phyloP scores from a whole-genome alignment of 768 basidiomycete species.

The Glaciozyma martinii region DNA sequence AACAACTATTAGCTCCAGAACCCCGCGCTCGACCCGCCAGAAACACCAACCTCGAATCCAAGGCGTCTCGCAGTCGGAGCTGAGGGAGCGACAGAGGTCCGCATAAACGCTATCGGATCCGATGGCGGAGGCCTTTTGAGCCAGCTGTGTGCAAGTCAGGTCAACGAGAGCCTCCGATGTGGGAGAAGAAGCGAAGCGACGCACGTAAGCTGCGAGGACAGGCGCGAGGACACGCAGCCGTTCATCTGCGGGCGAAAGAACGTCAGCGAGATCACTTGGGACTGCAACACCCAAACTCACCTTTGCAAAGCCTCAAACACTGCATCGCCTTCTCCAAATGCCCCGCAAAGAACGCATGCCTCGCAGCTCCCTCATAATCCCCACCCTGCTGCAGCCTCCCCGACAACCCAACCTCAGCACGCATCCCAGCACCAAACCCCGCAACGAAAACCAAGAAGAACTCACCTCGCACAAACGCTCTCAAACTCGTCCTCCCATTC shows the following conservation, averaged over 20 bases:
- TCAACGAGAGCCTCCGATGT: neutral
- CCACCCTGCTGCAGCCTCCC: constrained; percentile 20
- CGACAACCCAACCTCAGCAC: neutral
- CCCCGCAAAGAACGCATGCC: constrained; percentile 29
- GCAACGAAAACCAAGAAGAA: neutral
- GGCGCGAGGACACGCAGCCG: constrained; percentile 27
- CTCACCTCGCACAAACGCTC: constrained; percentile 13
- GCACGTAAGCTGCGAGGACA: constrained; percentile 24
- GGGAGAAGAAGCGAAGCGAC: neutral
- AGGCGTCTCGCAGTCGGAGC: constrained; percentile 22
- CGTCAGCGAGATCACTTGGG: neutral
- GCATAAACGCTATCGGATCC: constrained; percentile 22
- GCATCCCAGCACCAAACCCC: too few relatives aligned
- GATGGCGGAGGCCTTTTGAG: constrained; percentile 2
- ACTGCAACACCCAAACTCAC: neutral
- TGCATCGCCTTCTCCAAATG: constrained; percentile 23
- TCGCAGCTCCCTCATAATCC: constrained; percentile 19
- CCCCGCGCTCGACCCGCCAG: neutral
- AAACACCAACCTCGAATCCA: constrained; percentile 15
- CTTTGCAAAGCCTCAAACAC: constrained; percentile 19
- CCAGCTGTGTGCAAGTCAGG: neutral
- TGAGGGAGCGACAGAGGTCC: constrained; percentile 22
- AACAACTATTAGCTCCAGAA: too few relatives aligned
- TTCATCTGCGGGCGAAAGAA: constrained; percentile 3
- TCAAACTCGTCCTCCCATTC: constrained; percentile 28